Percentiles rank a stretch among this genome's conserved stretches.
phyloP scores from a whole-genome alignment of 2,329 filamentous ascomycete genomes.

The Massarina eburnea region DNA sequence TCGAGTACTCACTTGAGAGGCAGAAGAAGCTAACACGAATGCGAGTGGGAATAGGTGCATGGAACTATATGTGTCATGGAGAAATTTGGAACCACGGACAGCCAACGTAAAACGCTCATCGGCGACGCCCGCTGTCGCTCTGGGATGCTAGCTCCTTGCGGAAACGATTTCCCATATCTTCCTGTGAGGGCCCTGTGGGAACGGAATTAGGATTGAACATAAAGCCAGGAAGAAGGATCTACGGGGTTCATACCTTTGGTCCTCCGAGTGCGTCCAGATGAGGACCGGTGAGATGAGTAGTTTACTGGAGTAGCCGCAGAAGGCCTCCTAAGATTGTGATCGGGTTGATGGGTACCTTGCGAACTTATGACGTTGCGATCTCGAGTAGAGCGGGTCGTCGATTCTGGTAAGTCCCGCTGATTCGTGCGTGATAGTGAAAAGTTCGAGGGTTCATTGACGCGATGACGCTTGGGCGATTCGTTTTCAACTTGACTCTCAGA shows the following conservation, averaged over 20 bases:
- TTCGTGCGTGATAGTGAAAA: background rate
- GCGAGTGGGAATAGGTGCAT: no score
- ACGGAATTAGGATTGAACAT: no score
- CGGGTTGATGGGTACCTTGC: background rate
- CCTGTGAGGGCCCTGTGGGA: no score
- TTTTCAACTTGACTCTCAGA: background rate
- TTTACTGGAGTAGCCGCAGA: background rate
- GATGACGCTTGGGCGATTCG: conserved; percentile 11
- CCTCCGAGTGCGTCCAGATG: background rate
- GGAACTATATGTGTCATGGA: no score
- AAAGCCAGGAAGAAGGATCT: no score
- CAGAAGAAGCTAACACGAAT: no score
- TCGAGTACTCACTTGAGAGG: no score
- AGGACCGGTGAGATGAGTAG: background rate
- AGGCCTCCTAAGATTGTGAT: background rate
- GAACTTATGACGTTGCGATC: background rate
- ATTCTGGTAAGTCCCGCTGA: background rate
- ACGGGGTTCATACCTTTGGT: background rate
- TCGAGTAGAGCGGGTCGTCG: background rate
- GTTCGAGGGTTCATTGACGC: conserved; percentile 6
- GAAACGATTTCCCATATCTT: background rate
- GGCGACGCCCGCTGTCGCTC: background rate
- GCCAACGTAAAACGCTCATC: background rate
- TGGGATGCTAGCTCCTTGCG: background rate
- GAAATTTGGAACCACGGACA: no score